Percentiles rank a stretch among this genome's conserved stretches.
Conservation (phyloP, 129 eudicot genomes). For the Pittosporum tobira region DNA sequence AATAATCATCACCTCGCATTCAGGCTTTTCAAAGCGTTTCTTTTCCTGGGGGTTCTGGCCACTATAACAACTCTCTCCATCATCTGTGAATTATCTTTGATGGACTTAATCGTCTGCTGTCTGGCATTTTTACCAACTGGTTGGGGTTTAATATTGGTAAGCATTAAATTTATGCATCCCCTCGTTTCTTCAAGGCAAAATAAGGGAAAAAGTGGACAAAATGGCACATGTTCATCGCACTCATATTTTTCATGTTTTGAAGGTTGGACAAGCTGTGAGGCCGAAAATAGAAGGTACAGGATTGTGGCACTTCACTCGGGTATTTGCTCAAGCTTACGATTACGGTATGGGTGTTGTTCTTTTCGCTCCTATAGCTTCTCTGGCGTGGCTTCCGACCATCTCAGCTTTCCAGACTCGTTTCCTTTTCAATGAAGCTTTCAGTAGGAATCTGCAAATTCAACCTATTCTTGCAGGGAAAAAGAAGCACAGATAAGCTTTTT, state of each 20-base stretch:
- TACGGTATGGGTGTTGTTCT: slow-evolving; percentile 79
- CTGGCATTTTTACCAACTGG: slow-evolving; percentile 94
- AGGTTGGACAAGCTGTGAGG: slow-evolving; percentile 79
- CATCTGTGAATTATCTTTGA: slow-evolving; percentile 57
- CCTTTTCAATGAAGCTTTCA: slow-evolving; percentile 88
- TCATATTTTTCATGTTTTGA: slow-evolving; percentile 7
- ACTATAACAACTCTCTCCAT: slow-evolving; percentile 58
- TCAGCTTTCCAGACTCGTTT: slow-evolving; percentile 82
- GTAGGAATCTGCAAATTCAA: slow-evolving; percentile 73
- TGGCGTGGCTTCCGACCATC: slow-evolving; percentile 94
- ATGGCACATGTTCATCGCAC: background rate
- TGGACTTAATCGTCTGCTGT: slow-evolving; percentile 66
- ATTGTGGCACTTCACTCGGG: slow-evolving; percentile 64
- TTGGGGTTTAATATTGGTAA: slow-evolving; percentile 91
- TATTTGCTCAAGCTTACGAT: slow-evolving; percentile 82
- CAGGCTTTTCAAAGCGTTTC: slow-evolving; percentile 65
- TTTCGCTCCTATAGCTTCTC: slow-evolving; percentile 59
- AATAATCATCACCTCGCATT: slow-evolving; percentile 65
- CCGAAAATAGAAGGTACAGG: slow-evolving; percentile 54
- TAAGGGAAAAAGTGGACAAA: too few species aligned
- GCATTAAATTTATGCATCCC: slow-evolving; percentile 7
- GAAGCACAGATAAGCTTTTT: slow-evolving; percentile 28
- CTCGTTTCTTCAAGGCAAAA: background rate
- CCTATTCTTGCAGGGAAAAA: slow-evolving; percentile 81
- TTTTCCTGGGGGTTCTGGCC: slow-evolving; percentile 60